Percentiles rank a stretch among this genome's conserved stretches.
Conservation (phyloP, 192 early-diverging fungal species). For the Podila horticola region DNA sequence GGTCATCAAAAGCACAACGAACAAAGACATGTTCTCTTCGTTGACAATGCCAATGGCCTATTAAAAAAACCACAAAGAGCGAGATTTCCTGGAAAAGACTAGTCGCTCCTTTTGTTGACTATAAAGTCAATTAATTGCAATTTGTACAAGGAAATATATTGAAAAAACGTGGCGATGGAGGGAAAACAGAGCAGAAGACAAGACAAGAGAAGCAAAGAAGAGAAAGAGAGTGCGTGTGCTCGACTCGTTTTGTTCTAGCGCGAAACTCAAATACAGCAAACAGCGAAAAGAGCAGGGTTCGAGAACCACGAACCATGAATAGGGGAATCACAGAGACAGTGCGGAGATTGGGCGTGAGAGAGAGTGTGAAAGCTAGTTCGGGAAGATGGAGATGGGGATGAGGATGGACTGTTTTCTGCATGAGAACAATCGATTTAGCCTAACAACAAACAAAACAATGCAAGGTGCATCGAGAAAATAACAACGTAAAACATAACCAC, state of each 20-base stretch:
- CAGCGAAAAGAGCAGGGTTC: too few species aligned
- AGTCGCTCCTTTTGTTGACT: not conserved
- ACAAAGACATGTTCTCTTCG: too few species aligned
- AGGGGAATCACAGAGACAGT: too few species aligned
- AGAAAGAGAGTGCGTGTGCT: not conserved
- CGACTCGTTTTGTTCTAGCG: too few species aligned
- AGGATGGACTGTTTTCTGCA: not conserved
- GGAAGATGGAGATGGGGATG: not conserved
- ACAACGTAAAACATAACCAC: not conserved
- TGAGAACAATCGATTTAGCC: not conserved
- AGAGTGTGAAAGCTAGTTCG: not conserved
- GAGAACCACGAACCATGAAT: too few species aligned
- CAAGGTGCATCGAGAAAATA: not conserved
- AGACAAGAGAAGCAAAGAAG: not conserved
- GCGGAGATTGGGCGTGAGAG: too few species aligned
- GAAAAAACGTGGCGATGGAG: conserved; percentile 3
- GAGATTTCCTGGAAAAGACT: not conserved
- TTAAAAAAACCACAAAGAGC: too few species aligned
- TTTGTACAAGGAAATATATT: not conserved
- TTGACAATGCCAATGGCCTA: too few species aligned
- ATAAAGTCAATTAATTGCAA: not conserved
- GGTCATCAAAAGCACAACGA: too few species aligned
- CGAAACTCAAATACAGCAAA: too few species aligned
- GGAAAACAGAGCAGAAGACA: not conserved
- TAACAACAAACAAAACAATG: too few species aligned